Percentiles rank a stretch among this genome's conserved stretches.
These are phyloP conservation scores for Cryphonectria japonica DNA, from an alignment of 2,329 filamentous ascomycete genomes.

Conservation along the genomic window DNA sequence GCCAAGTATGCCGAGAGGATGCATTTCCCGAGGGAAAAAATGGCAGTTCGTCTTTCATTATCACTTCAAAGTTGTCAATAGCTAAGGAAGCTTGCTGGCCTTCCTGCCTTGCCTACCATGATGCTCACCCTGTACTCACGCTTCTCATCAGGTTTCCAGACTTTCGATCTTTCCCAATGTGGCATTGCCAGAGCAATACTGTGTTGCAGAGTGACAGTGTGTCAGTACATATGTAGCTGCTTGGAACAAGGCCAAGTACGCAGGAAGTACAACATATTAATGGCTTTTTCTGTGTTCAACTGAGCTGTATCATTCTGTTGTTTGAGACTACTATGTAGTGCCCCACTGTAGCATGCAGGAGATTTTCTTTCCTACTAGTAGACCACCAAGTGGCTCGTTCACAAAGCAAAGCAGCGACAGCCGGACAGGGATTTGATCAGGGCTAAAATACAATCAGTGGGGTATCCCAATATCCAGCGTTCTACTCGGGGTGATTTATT, in stretches of 20 bases:
- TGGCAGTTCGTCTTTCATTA: neutral
- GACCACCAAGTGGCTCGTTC: neutral
- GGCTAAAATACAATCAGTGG: neutral
- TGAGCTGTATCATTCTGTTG: no score
- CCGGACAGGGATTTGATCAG: neutral
- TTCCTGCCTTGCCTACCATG: neutral
- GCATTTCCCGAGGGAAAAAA: neutral
- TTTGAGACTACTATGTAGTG: neutral
- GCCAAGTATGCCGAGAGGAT: neutral
- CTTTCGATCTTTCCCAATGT: neutral
- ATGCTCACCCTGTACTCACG: neutral
- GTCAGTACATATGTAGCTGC: no score
- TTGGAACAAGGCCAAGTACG: no score
- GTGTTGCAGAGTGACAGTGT: neutral
- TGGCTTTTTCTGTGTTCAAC: no score
- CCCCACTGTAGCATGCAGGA: neutral
- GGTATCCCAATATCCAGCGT: neutral
- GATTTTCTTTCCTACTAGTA: neutral
- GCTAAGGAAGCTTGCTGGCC: neutral
- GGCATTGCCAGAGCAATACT: neutral
- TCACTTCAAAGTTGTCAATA: neutral
- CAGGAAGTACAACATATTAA: no score
- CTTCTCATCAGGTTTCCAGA: neutral
- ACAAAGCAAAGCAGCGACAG: neutral
- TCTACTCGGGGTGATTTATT: neutral